phyloP scores from a whole-genome alignment of 345 rosid species.

The Mercurialis annua region DNA sequence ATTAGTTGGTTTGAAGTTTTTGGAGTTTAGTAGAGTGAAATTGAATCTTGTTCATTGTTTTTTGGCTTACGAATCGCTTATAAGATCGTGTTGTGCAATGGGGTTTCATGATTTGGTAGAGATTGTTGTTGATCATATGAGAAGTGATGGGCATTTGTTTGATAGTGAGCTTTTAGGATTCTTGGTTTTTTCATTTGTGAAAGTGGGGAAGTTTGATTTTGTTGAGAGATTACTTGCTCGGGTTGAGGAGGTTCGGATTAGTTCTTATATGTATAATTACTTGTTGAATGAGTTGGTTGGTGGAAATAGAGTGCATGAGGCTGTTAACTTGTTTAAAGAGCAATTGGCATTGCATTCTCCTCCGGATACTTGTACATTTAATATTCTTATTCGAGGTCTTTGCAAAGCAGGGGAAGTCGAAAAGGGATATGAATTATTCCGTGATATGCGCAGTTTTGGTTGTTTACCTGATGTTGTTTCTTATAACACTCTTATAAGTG shows the following conservation, averaged over 20 bases:
- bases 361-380: constrained; percentile 66
- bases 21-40: constrained; percentile 63
- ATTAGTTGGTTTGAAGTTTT: constrained; percentile 50
- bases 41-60: constrained; percentile 47
- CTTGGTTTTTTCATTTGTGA: constrained; percentile 45
- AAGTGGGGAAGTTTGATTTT: constrained; percentile 41
- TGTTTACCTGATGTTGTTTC: constrained; percentile 67
- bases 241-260: constrained; percentile 35
- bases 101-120: constrained; percentile 53
- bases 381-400: constrained; percentile 71
- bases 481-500: constrained; percentile 71
- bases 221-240: constrained; percentile 53
- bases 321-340: constrained; percentile 48
- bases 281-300: constrained; percentile 57
- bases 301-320: constrained; percentile 48
- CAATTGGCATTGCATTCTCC: constrained; percentile 37
- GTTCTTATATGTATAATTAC: constrained; percentile 40
- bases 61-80: constrained; percentile 52
- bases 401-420: constrained; percentile 48
- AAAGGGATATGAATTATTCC: constrained; percentile 48
- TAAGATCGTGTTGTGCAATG: constrained; percentile 57
- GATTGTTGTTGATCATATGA: constrained; percentile 55
- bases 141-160: constrained; percentile 59
- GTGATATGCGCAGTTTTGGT: constrained; percentile 51
- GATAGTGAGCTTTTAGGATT: constrained; percentile 44